A percentile compares a stretch with the other conserved stretches of the same genome.
phyloP scores from a whole-genome alignment of 2,329 filamentous ascomycete genomes.

The Claviceps africana region DNA sequence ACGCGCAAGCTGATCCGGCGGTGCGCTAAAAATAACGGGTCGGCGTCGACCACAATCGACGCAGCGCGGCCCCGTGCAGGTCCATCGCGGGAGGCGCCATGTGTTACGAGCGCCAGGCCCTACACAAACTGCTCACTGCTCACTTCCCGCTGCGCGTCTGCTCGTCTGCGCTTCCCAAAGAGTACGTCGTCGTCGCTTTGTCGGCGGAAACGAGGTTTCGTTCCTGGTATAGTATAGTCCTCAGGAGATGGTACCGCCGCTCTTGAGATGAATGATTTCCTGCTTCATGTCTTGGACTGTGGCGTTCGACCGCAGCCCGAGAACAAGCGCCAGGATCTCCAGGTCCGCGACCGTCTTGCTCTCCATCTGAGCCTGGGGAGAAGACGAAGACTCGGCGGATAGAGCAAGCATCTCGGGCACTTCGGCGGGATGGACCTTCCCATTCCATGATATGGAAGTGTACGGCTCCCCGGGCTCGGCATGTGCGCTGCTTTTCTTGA shows the following conservation, averaged over 20 bases:
- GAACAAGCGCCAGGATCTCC: conserved; percentile 20
- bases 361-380: not conserved
- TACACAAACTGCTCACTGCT: too few species aligned
- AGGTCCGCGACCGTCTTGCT: conserved; percentile 16
- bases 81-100: not conserved
- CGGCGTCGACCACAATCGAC: not conserved
- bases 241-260: conserved; percentile 5
- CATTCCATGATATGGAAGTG: conserved; percentile 8
- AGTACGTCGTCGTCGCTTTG: too few species aligned
- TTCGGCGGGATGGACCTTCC: conserved; percentile 5
- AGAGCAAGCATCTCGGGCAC: conserved; percentile 10
- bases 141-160: too few species aligned
- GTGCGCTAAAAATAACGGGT: not conserved
- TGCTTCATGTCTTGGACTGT: conserved; percentile 21
- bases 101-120: too few species aligned
- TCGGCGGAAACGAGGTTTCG: too few species aligned
- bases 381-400: not conserved
- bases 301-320: conserved; percentile 21
- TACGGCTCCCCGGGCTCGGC: conserved; percentile 6
- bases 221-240: not conserved
- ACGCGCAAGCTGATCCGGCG: not conserved
- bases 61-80: not conserved
- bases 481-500: conserved; percentile 24
- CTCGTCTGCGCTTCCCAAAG: too few species aligned
- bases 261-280: conserved; percentile 19